Evolutionary conservation across 2,329 filamentous ascomycete species (phyloP), one percentile per base, ranked within the genome.

Genomic region (Mollisiaceae sp.): DNA sequence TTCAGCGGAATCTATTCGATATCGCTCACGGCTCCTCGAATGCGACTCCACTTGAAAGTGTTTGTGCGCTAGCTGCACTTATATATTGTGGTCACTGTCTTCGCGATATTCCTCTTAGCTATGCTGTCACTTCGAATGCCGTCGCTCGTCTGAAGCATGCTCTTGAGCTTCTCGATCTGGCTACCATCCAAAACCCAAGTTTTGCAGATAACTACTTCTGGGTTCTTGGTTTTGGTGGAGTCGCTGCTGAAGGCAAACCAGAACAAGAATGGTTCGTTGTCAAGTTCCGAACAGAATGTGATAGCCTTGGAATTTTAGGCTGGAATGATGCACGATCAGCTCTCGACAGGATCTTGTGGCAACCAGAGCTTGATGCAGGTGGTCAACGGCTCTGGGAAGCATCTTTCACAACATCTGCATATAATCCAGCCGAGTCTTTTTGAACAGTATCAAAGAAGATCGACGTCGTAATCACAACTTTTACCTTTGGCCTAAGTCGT

Each of bases 181-280:
- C 9, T 15, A 50, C 20, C 52, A 36, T 22, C 32, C 20, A 20
- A 47, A 22, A 43, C 5, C 45, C 11, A 24, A 8, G 24, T n/a
- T 50, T 20, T 22, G 11, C 18, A 11, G 45, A 50, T n/a, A 62
- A 62, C 11, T 38, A 64, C 22, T 50, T 65, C 36, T 67, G 66
- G 66, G 36, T 65, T 22, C 45, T 67, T 12, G 52, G 27, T 9
- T 62, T 67, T 59, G 63, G 63, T 1, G 63, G 63, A 8, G 38
- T 63, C 18, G 63, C 66, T n/a, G 63, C 63, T 18, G 60, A 61
- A 35, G 63, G 57, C 4, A 65, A 64, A 36, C 18, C 18, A 8
- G 63, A 65, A 20, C 32, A 63, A n/a, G 57, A 32, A 8, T 67
- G 63, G 66, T 67, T 65, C 59, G 60, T 64, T 11, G 8, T 50